Base-by-base conservation (phyloP, 164 flowering plant genomes). In the Umbellularia californica region DNA sequence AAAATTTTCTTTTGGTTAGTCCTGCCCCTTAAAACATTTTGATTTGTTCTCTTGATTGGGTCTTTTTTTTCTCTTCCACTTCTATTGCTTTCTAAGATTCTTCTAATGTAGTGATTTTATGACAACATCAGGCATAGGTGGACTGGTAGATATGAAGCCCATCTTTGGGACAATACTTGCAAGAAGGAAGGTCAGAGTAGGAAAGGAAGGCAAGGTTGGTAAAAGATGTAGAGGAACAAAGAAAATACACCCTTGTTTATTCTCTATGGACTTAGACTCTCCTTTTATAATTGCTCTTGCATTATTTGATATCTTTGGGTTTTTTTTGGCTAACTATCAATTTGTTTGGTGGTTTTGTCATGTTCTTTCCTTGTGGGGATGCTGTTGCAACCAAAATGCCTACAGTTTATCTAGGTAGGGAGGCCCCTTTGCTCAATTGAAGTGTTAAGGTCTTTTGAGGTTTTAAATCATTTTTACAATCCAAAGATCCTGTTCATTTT, bases 131-230 rank as follows among this genome's bases (percentile, higher is more conserved):
- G 98, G 76, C 98, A 93, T 83, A 84, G 98, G 69, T 92, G 97
- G 97, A 92, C 97, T 51, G 97, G 97, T 28, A 90, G 97, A 82
- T 92, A 92, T 80, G 97, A 92, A 80, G 97, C 97, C 7, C 97
- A 93, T 84, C 83, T 93, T 1, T 93, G 97, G 97, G 97, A 93
- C 68, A 93, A 93, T 76, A 93, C 96, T 75, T 90, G 94, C 86
- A 91, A 90, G 90, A 91, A 90, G 74, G 98, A 93, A 79, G 97
- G 97, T 25, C 96, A 93, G 78, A 91, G 90, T 70, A 90, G 97
- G 72, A 93, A 93, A 84, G 98, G 98, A 72, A 91, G 98, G 73
- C 98, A 93, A 91, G 98, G 98, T 93, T 77, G 76, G 90, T 80
- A 17, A 55, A 55, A 55, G 5, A 20, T 55, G 3, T 24, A 5